Conservation (phyloP, 139 green algal species). For the Chlorella vulgaris region DNA sequence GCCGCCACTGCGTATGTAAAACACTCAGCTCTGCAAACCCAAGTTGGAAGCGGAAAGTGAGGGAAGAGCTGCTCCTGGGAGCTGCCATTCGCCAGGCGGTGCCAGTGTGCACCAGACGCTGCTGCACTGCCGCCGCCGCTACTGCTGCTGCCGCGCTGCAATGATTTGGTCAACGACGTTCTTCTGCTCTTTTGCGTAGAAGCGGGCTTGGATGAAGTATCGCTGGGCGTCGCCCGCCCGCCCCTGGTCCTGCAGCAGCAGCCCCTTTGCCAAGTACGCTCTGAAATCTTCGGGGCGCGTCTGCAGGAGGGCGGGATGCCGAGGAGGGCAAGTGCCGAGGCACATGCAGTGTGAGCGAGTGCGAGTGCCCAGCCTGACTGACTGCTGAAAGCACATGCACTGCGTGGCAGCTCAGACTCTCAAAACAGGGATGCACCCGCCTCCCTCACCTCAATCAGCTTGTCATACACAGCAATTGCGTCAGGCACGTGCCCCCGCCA, state of each 20-base stretch:
- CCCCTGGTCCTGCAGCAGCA: slow-evolving; percentile 47
- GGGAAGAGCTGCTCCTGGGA: too few species aligned
- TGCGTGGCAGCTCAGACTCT: too few species aligned
- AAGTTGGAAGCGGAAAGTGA: too few species aligned
- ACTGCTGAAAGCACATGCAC: too few species aligned
- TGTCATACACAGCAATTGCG: slow-evolving; percentile 50
- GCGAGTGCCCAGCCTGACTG: too few species aligned
- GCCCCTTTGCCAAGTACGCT: slow-evolving; percentile 43
- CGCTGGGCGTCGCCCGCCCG: slow-evolving; percentile 46
- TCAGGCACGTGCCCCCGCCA: slow-evolving; percentile 54
- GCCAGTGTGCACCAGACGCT: too few species aligned
- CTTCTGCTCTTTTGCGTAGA: slow-evolving; percentile 1
- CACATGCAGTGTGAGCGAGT: too few species aligned
- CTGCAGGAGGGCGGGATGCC: background rate
- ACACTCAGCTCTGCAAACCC: too few species aligned
- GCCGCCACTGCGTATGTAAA: too few species aligned
- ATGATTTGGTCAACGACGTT: background rate
- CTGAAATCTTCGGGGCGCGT: slow-evolving; percentile 51
- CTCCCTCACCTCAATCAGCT: slow-evolving; percentile 41
- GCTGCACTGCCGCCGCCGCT: background rate
- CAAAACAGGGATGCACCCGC: too few species aligned
- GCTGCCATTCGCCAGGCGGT: too few species aligned
- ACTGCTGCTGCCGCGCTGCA: background rate
- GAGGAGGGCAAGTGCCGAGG: background rate
- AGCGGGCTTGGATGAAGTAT: slow-evolving; percentile 51